These are phyloP conservation scores for Grosmannia serpens DNA, from an alignment of 2,329 filamentous ascomycete genomes.

Conservation along the genomic window DNA sequence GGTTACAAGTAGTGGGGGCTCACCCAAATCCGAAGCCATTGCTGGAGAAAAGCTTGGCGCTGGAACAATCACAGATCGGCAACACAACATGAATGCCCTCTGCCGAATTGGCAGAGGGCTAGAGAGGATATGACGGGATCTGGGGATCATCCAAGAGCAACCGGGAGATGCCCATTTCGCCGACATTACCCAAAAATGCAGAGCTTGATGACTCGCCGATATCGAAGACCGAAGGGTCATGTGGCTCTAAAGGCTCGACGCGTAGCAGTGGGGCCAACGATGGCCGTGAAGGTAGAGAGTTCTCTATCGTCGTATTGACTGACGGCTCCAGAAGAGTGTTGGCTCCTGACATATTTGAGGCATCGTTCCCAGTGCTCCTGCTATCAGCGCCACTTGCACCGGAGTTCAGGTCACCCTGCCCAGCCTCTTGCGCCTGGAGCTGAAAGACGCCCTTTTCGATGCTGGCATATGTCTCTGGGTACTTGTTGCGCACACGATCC, in stretches of 20 bases:
- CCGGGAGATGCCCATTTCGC: slow-evolving; percentile 52
- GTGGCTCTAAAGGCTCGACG: slow-evolving; percentile 18
- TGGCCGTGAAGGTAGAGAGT: slow-evolving; percentile 33
- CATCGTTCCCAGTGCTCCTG: neutral
- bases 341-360: slow-evolving; percentile 10
- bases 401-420: neutral
- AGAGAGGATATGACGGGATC: neutral
- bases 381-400: neutral
- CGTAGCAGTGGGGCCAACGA: slow-evolving; percentile 16
- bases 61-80: no score
- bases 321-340: slow-evolving; percentile 39
- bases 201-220: slow-evolving; percentile 29
- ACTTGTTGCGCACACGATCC: slow-evolving; percentile 53
- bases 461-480: slow-evolving; percentile 43
- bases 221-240: slow-evolving; percentile 28
- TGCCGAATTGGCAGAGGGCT: neutral
- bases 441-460: slow-evolving; percentile 44
- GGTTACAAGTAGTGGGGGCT: no score
- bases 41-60: no score
- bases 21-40: no score
- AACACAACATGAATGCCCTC: neutral
- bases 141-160: slow-evolving; percentile 36
- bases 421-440: slow-evolving; percentile 22
- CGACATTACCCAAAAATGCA: slow-evolving; percentile 29
- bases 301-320: slow-evolving; percentile 36